Conservation (phyloP, 805 yeast genomes). For the Nakazawaea anatomiae region DNA sequence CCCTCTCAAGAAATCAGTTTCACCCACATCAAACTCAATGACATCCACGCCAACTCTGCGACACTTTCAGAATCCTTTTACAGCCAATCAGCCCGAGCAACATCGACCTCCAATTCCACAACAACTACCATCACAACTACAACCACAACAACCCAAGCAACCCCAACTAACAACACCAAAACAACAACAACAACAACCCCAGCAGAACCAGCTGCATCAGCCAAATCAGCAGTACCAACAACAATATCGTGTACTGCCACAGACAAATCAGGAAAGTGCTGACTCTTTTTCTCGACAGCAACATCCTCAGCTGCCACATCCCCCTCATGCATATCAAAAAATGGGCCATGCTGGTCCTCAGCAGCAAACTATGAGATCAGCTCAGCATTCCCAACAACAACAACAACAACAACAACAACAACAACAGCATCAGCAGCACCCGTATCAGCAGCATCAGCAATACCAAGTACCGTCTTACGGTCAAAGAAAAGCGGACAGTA, state of each 20-base stretch:
- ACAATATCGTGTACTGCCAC: too few relatives aligned
- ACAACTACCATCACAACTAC: constrained; percentile 4
- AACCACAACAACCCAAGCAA: constrained; percentile 11
- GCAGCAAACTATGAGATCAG: constrained; percentile 1
- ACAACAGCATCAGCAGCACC: constrained; percentile 14
- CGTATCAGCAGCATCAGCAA: constrained; percentile 17
- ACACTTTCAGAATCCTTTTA: constrained; percentile 3
- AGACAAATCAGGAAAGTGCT: too few relatives aligned
- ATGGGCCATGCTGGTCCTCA: constrained; percentile 2
- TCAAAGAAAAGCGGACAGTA: neutral
- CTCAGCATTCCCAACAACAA: constrained; percentile 5
- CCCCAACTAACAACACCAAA: constrained; percentile 1
- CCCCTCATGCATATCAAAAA: neutral
- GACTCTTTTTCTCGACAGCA: too few relatives aligned
- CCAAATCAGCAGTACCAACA: too few relatives aligned
- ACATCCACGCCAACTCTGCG: constrained; percentile 7
- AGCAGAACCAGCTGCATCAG: neutral
- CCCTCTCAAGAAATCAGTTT: neutral
- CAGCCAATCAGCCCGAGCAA: neutral
- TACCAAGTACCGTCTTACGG: neutral
- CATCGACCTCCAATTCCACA: constrained; percentile 3
- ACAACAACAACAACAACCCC: neutral
- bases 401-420: constrained; percentile 3
- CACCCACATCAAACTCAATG: constrained; percentile 1
- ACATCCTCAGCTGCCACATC: neutral